phyloP scores from a whole-genome alignment of 2,329 filamentous ascomycete genomes.

The Sclerotinia minor region DNA sequence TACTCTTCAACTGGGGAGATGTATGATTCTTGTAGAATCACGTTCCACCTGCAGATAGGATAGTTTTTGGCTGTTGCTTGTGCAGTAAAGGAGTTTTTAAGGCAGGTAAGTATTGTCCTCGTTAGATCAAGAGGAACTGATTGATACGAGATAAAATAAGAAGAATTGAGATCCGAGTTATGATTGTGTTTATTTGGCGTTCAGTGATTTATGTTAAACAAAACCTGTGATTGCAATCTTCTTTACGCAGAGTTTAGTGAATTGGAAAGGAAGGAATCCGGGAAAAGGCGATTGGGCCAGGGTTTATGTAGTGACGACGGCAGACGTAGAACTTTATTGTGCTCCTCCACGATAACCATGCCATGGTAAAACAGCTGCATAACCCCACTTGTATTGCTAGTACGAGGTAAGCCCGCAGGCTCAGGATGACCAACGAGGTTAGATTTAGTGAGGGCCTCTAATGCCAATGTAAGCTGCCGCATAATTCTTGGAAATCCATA shows the following conservation, averaged over 20 bases:
- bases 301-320: constrained; percentile 11
- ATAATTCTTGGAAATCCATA: neutral
- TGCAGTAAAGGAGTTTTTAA: neutral
- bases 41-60: neutral
- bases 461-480: constrained; percentile 2
- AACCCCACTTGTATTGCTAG: constrained; percentile 16
- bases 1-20: neutral
- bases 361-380: constrained; percentile 4
- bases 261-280: neutral
- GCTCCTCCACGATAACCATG: constrained; percentile 12
- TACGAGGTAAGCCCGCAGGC: constrained; percentile 6
- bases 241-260: neutral
- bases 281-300: constrained; percentile 23
- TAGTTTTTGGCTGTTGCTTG: neutral
- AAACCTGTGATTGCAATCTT: neutral
- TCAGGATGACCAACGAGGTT: constrained; percentile 4
- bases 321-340: neutral
- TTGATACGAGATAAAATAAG: neutral
- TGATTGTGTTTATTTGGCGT: neutral
- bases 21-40: constrained; percentile 7
- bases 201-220: neutral
- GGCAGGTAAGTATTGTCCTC: neutral
- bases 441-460: neutral
- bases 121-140: neutral
- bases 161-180: neutral